phyloP scores from a whole-genome alignment of 495 filamentous ascomycete species.

The Penicillium chermesinum region DNA sequence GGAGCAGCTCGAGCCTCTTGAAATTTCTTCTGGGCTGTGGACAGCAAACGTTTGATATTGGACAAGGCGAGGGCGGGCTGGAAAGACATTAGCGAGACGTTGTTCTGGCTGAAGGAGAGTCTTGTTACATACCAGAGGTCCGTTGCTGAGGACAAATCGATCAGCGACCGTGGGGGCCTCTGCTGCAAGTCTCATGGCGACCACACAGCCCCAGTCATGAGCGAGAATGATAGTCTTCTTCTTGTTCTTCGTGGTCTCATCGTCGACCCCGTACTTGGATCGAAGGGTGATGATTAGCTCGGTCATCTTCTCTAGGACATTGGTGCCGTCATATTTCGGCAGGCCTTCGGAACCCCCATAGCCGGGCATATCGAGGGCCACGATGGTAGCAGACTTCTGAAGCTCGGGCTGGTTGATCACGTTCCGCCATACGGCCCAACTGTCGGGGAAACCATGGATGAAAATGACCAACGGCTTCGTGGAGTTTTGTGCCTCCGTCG shows the following conservation, averaged over 20 bases:
- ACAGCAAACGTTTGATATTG: conserved; percentile 29
- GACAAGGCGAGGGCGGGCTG: conserved; percentile 28
- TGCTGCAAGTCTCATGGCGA: conserved; percentile 48
- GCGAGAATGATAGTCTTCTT: conserved; percentile 44
- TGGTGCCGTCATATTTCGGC: conserved; percentile 40
- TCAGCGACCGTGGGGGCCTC: conserved; percentile 51
- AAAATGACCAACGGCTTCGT: conserved; percentile 47
- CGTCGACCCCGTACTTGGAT: conserved; percentile 39
- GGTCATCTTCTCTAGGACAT: conserved; percentile 46
- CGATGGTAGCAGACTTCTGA: conserved; percentile 30
- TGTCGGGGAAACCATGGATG: conserved; percentile 57
- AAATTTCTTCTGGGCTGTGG: conserved; percentile 42
- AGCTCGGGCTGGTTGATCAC: conserved; percentile 31
- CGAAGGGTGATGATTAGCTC: conserved; percentile 46
- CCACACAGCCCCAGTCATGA: conserved; percentile 54
- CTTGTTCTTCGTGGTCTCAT: conserved; percentile 16
- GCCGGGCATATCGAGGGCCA: conserved; percentile 52
- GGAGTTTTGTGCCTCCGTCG: conserved; percentile 14
- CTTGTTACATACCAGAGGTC: conserved; percentile 41
- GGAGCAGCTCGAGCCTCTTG: conserved; percentile 39
- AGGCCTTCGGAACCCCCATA: conserved; percentile 50
- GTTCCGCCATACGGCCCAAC: conserved; percentile 48
- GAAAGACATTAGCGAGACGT: not conserved
- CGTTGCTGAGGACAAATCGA: conserved; percentile 47
- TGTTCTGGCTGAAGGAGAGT: not conserved